Conservation (phyloP, 495 filamentous ascomycete genomes). For the Penicillium canariense region DNA sequence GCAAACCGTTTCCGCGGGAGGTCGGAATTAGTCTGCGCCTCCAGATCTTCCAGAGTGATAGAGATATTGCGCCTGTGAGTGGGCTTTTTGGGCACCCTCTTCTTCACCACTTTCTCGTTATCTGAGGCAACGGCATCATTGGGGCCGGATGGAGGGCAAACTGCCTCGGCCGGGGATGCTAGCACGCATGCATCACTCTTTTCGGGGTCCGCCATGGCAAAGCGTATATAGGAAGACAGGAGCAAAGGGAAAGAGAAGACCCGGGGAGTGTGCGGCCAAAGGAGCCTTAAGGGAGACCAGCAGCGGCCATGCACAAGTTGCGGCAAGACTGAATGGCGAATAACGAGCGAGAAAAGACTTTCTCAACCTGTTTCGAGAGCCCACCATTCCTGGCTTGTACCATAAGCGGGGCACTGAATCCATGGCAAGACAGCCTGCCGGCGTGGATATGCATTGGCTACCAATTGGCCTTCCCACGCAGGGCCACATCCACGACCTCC, state of each 20-base stretch:
- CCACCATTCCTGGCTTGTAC: conserved; percentile 5
- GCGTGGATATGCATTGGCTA: conserved; percentile 10
- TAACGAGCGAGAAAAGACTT: not conserved
- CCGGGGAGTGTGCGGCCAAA: not conserved
- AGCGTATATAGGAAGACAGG: not conserved
- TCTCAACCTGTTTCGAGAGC: conserved; percentile 8
- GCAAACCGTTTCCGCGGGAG: conserved; percentile 14
- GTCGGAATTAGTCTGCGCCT: conserved; percentile 8
- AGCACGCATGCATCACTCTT: conserved; percentile 16
- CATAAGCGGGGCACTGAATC: not conserved
- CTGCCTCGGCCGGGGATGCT: conserved; percentile 5
- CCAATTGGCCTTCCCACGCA: not conserved
- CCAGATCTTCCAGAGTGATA: conserved; percentile 7
- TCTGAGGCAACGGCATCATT: conserved; percentile 5
- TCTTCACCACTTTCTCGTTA: not conserved
- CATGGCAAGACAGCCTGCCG: conserved; percentile 2
- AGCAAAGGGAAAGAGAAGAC: conserved; percentile 1
- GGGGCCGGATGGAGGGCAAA: not conserved
- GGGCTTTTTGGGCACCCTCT: conserved; percentile 1
- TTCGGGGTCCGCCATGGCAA: conserved; percentile 13
- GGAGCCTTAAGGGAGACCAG: conserved; percentile 1
- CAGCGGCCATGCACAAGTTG: conserved; percentile 1
- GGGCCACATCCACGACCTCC: conserved; percentile 1
- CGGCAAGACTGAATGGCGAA: not conserved
- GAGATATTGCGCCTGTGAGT: not conserved